phyloP scores from a whole-genome alignment of 2,329 filamentous ascomycete species.

The Amauroascus niger region DNA sequence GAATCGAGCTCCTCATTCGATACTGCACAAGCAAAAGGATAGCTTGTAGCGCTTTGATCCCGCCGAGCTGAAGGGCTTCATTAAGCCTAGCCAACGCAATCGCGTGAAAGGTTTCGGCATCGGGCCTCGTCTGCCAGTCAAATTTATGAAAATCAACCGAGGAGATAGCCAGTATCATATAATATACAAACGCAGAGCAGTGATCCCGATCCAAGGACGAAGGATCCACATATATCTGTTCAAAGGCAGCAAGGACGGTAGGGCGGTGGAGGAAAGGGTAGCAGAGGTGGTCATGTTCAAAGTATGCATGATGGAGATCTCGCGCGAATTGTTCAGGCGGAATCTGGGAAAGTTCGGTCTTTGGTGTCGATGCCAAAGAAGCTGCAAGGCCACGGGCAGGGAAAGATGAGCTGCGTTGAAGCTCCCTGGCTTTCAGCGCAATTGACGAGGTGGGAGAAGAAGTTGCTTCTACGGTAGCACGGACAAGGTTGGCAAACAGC shows the following conservation, averaged over 20 bases:
- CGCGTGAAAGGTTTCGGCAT: constrained; percentile 37
- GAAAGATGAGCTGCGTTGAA: constrained; percentile 9
- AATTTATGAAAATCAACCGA: constrained; percentile 38
- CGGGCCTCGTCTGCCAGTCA: constrained; percentile 37
- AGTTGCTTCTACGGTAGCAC: constrained; percentile 20
- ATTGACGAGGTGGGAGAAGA: constrained; percentile 14
- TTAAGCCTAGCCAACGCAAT: constrained; percentile 33
- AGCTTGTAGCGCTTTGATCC: constrained; percentile 34
- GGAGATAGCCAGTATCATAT: constrained; percentile 39
- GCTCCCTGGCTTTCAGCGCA: constrained; percentile 7
- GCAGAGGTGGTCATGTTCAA: constrained; percentile 37
- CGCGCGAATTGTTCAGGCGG: constrained; percentile 31
- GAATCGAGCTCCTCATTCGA: constrained; percentile 34
- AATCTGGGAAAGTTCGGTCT: constrained; percentile 11
- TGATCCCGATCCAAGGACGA: constrained; percentile 20
- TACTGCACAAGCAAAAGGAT: constrained; percentile 39
- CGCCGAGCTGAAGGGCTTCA: constrained; percentile 31
- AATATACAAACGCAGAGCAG: constrained; percentile 34
- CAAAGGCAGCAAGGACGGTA: constrained; percentile 19
- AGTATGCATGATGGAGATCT: constrained; percentile 35
- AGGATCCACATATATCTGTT: constrained; percentile 20
- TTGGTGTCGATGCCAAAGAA: constrained; percentile 16
- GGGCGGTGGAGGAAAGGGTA: constrained; percentile 36
- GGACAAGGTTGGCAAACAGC: constrained; percentile 36
- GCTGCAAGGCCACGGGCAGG: constrained; percentile 8